Base-by-base conservation (phyloP, 805 yeast species). In the Metschnikowia anglica region DNA sequence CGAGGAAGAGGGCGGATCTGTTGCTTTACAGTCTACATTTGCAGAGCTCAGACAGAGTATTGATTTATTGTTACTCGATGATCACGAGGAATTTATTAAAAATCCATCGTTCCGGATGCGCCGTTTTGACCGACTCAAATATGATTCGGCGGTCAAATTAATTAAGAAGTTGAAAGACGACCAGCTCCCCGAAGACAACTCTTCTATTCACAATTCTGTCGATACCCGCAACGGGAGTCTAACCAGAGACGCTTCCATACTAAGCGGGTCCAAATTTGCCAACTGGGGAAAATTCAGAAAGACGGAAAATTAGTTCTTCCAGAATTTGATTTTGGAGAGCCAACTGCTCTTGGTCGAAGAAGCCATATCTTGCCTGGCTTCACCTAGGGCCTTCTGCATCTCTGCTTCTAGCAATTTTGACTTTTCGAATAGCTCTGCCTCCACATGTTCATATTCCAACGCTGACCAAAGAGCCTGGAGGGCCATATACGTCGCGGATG, bases 31-130 rank as follows among this genome's bases (percentile, higher is more conserved):
- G 46, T 80, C 88, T 8, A 85, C 91, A 35, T 85, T 88, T 52
- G 73, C 80, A 5, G 93, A 86, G 54, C 73, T 90, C 43, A 76
- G 89, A 49, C 97, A 91, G 65, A 77, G 85, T 43, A 80, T 91
- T 21, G 83, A 83, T 47, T 65, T 91, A 45, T 67, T 93, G 51
- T 74, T 79, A 51, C 72, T 76, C 17, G 87, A 85, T 11, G 76
- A 78, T 48, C 66, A 77, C 44, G 86, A 81, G 21, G 85, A 78
- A 28, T 88, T 81, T 62, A 74, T 70, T 52, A 79, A 83, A 50
- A 68, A 68, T 52, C 60, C 72, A 3, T 50, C 66, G 2, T 62
- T 58, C 47, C 59, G 74, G 48, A 62, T 67, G 65, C 60, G 74
- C 37, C 79, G 81, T 49, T 90, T 80, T 56, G 88, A 85, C 49